These are phyloP conservation scores for Hydrangea macrophylla DNA, from an alignment of 148 eudicot genomes.

Conservation along the genomic window DNA sequence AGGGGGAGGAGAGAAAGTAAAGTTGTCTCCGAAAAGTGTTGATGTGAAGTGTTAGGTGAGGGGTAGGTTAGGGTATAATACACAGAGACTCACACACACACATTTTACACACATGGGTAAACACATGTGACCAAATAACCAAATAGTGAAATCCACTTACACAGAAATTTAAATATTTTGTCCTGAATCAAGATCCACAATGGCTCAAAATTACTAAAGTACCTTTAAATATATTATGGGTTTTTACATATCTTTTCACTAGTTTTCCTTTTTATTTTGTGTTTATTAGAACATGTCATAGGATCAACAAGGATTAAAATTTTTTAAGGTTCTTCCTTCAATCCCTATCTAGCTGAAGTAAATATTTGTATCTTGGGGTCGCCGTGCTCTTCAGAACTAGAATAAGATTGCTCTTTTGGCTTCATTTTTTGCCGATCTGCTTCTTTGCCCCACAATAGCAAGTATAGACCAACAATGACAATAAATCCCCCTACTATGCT, in stretches of 20 bases:
- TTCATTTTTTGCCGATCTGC: conserved; percentile 25
- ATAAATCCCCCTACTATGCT: conserved; percentile 58
- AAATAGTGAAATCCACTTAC: no score
- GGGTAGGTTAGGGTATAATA: no score
- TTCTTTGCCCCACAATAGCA: conserved; percentile 73
- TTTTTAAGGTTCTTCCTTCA: conserved; percentile 18
- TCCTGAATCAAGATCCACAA: no score
- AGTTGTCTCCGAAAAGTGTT: no score
- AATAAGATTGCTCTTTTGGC: conserved; percentile 19
- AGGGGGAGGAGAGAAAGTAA: no score
- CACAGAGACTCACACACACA: no score
- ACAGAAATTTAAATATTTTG: not conserved
- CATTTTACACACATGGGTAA: no score
- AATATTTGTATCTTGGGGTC: conserved; percentile 8
- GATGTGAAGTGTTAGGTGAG: no score
- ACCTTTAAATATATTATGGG: not conserved
- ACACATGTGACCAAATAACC: no score
- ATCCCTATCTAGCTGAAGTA: conserved; percentile 13
- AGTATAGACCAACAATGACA: conserved; percentile 57
- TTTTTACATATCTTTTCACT: not conserved
- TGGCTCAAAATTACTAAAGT: not conserved
- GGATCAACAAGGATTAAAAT: not conserved
- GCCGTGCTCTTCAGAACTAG: conserved; percentile 20
- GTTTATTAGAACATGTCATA: not conserved
- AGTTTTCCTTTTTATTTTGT: not conserved